phyloP scores from a whole-genome alignment of 768 basidiomycete species.

The Phanerodontia chrysosporium region DNA sequence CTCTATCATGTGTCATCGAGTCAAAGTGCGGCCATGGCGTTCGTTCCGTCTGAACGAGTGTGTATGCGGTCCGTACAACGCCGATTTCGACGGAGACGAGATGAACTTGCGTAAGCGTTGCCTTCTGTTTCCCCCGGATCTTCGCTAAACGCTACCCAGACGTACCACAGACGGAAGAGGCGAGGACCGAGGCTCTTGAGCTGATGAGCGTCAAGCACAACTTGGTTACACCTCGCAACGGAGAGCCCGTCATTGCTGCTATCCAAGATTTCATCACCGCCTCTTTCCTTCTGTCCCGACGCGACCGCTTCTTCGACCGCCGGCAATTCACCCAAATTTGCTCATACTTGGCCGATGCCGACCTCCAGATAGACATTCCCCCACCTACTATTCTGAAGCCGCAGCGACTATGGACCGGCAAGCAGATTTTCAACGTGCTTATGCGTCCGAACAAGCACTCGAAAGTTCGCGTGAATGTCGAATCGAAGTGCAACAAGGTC shows the following conservation, averaged over 20 bases:
- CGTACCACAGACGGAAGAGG: constrained; percentile 98
- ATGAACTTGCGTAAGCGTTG: constrained; percentile 90
- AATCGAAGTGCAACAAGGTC: constrained; percentile 90
- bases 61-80: constrained; percentile 98
- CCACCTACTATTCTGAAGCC: constrained; percentile 95
- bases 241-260: constrained; percentile 98
- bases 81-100: constrained; percentile 99
- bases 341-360: constrained; percentile 89
- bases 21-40: constrained; percentile 94
- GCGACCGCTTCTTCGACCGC: constrained; percentile 90
- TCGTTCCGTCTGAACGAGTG: constrained; percentile 98
- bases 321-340: constrained; percentile 96
- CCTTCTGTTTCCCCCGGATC: not conserved
- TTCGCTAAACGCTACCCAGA: constrained; percentile 50
- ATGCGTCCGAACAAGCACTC: constrained; percentile 90
- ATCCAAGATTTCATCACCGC: constrained; percentile 99
- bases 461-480: constrained; percentile 88
- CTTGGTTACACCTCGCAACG: constrained; percentile 95
- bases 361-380: constrained; percentile 90
- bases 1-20: constrained; percentile 98
- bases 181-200: constrained; percentile 92
- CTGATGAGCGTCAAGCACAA: constrained; percentile 98
- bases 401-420: constrained; percentile 92
- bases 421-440: constrained; percentile 96
- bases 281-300: constrained; percentile 89